These are phyloP conservation scores for Madurella mycetomatis DNA, from an alignment of 2,329 filamentous ascomycete species.

Conservation along the genomic window DNA sequence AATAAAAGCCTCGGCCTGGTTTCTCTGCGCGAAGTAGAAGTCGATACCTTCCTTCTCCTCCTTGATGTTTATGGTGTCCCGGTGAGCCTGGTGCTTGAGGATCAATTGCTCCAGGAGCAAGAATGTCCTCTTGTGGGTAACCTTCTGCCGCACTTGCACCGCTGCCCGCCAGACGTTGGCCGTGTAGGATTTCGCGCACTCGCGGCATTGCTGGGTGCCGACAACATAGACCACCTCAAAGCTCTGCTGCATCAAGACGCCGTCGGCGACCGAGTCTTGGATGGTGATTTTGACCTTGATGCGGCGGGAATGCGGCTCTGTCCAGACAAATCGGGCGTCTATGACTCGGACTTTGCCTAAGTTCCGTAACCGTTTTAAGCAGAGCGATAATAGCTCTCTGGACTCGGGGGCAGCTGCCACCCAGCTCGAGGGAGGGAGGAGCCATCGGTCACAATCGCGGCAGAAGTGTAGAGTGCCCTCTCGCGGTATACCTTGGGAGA, in stretches of 20 bases:
- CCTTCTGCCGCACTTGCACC: conserved; percentile 95
- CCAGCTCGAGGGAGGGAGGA: conserved; percentile 83
- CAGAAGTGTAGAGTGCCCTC: conserved; percentile 89
- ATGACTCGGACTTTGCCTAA: conserved; percentile 89
- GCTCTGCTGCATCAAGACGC: conserved; percentile 75
- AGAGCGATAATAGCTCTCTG: conserved; percentile 86
- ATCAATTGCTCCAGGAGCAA: conserved; percentile 84
- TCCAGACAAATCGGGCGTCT: conserved; percentile 96
- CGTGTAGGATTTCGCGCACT: conserved; percentile 93
- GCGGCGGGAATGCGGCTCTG: conserved; percentile 89
- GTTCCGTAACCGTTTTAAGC: conserved; percentile 80
- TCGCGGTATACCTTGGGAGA: conserved; percentile 84
- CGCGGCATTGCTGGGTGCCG: conserved; percentile 87
- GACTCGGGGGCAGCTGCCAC: conserved; percentile 80
- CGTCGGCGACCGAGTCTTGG: conserved; percentile 63
- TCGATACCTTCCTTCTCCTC: conserved; percentile 94
- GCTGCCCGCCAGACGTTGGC: conserved; percentile 92
- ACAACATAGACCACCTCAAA: conserved; percentile 94
- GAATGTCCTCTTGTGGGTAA: conserved; percentile 81
- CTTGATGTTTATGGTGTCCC: conserved; percentile 96
- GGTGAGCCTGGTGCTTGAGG: conserved; percentile 85
- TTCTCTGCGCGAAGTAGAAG: conserved; percentile 87
- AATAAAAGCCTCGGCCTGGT: conserved; percentile 76
- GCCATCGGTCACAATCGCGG: conserved; percentile 90
- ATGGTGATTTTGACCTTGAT: conserved; percentile 95